These are phyloP conservation scores for Bacterosira constricta DNA, from an alignment of 108 stramenopile genomes.

Conservation along the genomic window DNA sequence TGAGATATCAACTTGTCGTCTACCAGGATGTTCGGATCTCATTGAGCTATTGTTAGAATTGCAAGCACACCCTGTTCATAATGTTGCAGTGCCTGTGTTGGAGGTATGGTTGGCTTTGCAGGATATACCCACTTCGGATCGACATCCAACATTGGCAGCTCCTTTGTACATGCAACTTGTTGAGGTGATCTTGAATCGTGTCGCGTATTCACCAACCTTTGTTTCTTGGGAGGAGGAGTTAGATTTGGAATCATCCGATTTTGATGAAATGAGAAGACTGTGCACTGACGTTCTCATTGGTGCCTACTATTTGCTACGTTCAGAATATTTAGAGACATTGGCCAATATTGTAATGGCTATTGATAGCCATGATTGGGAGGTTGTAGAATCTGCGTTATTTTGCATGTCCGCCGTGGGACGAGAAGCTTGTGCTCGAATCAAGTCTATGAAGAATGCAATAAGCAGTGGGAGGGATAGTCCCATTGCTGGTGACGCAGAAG, in stretches of 20 bases:
- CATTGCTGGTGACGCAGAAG: constrained; percentile 30
- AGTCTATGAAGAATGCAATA: constrained; percentile 20
- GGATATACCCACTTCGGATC: constrained; percentile 54
- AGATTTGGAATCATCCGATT: constrained; percentile 60
- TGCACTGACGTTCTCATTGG: constrained; percentile 53
- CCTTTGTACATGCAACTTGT: constrained; percentile 48
- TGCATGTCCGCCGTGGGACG: constrained; percentile 39
- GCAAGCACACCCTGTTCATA: constrained; percentile 51
- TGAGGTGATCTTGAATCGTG: constrained; percentile 33
- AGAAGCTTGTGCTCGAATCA: constrained; percentile 54
- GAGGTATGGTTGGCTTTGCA: constrained; percentile 71
- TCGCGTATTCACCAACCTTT: constrained; percentile 46
- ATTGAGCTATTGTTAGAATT: constrained; percentile 52
- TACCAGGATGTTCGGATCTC: constrained; percentile 47
- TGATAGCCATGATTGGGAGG: constrained; percentile 40
- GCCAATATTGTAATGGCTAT: constrained; percentile 12
- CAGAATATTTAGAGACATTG: constrained; percentile 45
- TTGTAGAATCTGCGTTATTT: constrained; percentile 49
- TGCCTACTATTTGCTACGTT: constrained; percentile 54
- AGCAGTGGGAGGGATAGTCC: constrained; percentile 24
- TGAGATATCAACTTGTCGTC: constrained; percentile 18
- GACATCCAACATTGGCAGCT: constrained; percentile 39
- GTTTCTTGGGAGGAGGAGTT: constrained; percentile 56
- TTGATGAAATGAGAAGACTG: constrained; percentile 61
- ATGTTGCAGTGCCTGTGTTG: constrained; percentile 46